phyloP scores from a whole-genome alignment of 352 stramenopile species.

The Globisporangium nodosum region DNA sequence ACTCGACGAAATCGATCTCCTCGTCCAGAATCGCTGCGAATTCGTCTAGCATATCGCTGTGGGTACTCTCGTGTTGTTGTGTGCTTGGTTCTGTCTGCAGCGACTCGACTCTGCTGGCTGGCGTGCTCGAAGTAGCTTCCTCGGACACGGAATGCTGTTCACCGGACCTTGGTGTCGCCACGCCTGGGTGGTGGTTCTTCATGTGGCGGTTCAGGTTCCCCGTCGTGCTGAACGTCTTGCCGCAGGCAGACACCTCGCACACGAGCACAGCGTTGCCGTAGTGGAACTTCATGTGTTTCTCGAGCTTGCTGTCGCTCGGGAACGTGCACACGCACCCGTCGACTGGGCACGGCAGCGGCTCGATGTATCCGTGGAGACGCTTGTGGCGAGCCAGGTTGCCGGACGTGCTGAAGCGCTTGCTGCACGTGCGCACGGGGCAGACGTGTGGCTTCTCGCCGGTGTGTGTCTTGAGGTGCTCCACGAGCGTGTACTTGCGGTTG shows the following conservation, averaged over 20 bases:
- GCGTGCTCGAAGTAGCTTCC: too few relatives aligned
- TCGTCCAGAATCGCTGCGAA: slow-evolving; percentile 10
- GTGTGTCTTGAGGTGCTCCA: slow-evolving; percentile 56
- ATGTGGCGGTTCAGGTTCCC: slow-evolving; percentile 45
- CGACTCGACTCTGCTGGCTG: too few relatives aligned
- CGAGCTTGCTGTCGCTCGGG: slow-evolving; percentile 35
- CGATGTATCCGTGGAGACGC: slow-evolving; percentile 36
- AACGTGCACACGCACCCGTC: slow-evolving; percentile 33
- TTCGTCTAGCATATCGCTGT: slow-evolving; percentile 2
- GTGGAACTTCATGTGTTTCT: slow-evolving; percentile 50
- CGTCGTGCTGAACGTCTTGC: slow-evolving; percentile 46
- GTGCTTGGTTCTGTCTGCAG: too few relatives aligned
- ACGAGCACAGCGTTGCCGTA: slow-evolving; percentile 30
- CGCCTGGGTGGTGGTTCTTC: slow-evolving; percentile 6
- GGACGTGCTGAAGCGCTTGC: slow-evolving; percentile 47
- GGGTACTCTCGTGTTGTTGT: too few relatives aligned
- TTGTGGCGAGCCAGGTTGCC: slow-evolving; percentile 52
- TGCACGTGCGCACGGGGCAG: slow-evolving; percentile 35
- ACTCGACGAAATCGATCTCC: slow-evolving; percentile 8
- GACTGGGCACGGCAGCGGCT: slow-evolving; percentile 22
- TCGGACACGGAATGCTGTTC: background rate
- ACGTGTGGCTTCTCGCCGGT: slow-evolving; percentile 48
- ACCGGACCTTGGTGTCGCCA: background rate
- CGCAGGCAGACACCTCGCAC: slow-evolving; percentile 20
- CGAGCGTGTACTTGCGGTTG: slow-evolving; percentile 48